These are phyloP conservation scores for Petunia hybrid DNA, from an alignment of 305 asterid species.

Conservation along the genomic window DNA sequence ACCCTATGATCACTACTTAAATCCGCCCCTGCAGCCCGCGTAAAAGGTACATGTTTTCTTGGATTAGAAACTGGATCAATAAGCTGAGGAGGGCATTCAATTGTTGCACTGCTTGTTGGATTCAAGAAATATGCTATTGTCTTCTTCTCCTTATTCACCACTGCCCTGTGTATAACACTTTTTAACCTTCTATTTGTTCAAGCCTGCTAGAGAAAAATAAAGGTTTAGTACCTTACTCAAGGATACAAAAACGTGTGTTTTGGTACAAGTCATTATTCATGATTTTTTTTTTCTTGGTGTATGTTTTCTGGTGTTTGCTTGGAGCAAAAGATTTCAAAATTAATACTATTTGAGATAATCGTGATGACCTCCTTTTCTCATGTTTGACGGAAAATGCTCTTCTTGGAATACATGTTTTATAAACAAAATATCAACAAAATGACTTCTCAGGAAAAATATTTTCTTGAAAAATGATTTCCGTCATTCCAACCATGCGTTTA, in stretches of 20 bases:
- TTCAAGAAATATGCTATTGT: constrained; percentile 43
- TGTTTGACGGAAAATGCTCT: neutral
- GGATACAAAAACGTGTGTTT: neutral
- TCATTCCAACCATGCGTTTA: neutral
- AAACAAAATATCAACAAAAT: neutral
- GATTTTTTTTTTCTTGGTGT: no score
- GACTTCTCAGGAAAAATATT: neutral
- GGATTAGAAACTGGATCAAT: constrained; percentile 35
- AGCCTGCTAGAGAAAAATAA: constrained; percentile 31
- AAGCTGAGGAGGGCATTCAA: constrained; percentile 39
- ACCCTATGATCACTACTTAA: no score
- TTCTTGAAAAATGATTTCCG: constrained; percentile 1
- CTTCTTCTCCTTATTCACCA: constrained; percentile 36
- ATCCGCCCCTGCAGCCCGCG: constrained; percentile 32
- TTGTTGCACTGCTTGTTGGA: constrained; percentile 30
- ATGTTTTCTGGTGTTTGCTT: no score
- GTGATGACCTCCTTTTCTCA: neutral
- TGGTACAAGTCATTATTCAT: neutral
- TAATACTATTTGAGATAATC: neutral
- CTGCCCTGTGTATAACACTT: constrained; percentile 43
- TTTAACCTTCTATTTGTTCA: constrained; percentile 45
- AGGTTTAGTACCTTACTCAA: neutral
- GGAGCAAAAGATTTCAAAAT: no score
- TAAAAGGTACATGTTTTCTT: constrained; percentile 39
- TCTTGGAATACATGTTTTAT: neutral